phyloP scores from a whole-genome alignment of 352 stramenopile genomes.

The Pythium aphanidermatum region DNA sequence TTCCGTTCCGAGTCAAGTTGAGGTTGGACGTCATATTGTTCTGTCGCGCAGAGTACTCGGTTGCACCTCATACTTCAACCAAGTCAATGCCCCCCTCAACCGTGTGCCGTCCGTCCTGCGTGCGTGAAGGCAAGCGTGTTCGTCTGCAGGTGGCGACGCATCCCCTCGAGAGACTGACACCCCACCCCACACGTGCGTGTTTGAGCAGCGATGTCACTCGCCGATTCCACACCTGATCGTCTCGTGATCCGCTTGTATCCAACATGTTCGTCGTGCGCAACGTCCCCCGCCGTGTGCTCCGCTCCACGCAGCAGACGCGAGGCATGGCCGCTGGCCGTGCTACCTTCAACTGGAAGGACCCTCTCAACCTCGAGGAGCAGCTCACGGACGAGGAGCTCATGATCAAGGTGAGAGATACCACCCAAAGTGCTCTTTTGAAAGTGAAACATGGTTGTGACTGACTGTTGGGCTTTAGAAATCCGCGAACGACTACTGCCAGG shows the following conservation, averaged over 20 bases:
- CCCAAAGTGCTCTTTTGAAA: background rate
- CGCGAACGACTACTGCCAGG: constrained; percentile 91
- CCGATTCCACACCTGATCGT: constrained; percentile 4
- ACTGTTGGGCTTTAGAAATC: constrained; percentile 96
- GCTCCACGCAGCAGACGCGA: constrained; percentile 18
- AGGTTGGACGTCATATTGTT: constrained; percentile 11
- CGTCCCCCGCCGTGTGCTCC: constrained; percentile 17
- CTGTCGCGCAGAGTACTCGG: constrained; percentile 12
- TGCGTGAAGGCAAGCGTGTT: constrained; percentile 12
- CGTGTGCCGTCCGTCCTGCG: background rate
- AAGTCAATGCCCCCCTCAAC: constrained; percentile 9
- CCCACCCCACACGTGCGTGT: background rate
- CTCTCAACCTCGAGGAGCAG: constrained; percentile 63
- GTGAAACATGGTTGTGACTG: constrained; percentile 80
- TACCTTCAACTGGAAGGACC: constrained; percentile 79
- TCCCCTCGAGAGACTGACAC: background rate
- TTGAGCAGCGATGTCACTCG: constrained; percentile 3
- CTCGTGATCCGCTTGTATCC: background rate
- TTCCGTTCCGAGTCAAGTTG: constrained; percentile 6
- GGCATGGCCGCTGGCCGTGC: constrained; percentile 37
- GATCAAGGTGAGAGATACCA: constrained; percentile 62
- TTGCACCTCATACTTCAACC: constrained; percentile 18
- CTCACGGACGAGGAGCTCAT: constrained; percentile 89
- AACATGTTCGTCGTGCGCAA: constrained; percentile 28
- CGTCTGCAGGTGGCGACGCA: constrained; percentile 8